A percentile compares a stretch with the other conserved stretches of the same genome.
Evolutionary conservation across 2,329 filamentous ascomycete genomes (phyloP).

Genomic region (Fusarium nygamai): DNA sequence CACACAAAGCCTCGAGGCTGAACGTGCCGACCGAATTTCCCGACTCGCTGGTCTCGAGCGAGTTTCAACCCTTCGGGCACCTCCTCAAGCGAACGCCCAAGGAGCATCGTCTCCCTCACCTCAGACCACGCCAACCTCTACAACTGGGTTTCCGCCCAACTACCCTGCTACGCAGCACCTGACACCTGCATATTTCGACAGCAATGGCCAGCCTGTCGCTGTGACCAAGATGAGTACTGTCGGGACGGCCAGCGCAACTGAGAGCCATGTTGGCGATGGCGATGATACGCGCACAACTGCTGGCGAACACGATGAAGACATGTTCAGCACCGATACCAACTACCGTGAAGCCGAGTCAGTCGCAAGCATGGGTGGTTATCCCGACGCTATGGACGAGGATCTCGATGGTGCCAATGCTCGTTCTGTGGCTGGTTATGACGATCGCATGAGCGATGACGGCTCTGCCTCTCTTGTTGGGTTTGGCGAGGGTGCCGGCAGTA

Average conservation of each 20-base stretch:
- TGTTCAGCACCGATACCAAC: constrained; percentile 74
- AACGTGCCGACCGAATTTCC: constrained; percentile 94
- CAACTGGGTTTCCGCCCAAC: constrained; percentile 54
- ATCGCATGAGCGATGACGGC: constrained; percentile 87
- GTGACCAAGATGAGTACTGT: constrained; percentile 88
- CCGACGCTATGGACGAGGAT: constrained; percentile 64
- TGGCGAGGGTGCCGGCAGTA: constrained; percentile 89
- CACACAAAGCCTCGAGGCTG: constrained; percentile 83
- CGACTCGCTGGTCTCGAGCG: constrained; percentile 92
- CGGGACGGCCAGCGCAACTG: constrained; percentile 88
- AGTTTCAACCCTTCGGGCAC: constrained; percentile 77
- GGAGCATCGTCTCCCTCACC: constrained; percentile 54
- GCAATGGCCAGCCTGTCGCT: constrained; percentile 73
- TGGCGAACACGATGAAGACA: constrained; percentile 71
- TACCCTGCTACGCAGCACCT: constrained; percentile 53
- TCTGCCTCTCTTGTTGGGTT: constrained; percentile 89
- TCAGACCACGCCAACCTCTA: constrained; percentile 63
- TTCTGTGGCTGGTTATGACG: constrained; percentile 64
- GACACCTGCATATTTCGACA: constrained; percentile 82
- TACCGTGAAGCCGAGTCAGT: constrained; percentile 67
- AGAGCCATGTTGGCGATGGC: constrained; percentile 69
- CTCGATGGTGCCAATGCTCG: constrained; percentile 56
- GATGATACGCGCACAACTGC: constrained; percentile 63
- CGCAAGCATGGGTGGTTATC: constrained; percentile 61
- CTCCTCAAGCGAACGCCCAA: constrained; percentile 47